phyloP scores from a whole-genome alignment of 2,329 filamentous ascomycete species.

The Botrytis squamosa region DNA sequence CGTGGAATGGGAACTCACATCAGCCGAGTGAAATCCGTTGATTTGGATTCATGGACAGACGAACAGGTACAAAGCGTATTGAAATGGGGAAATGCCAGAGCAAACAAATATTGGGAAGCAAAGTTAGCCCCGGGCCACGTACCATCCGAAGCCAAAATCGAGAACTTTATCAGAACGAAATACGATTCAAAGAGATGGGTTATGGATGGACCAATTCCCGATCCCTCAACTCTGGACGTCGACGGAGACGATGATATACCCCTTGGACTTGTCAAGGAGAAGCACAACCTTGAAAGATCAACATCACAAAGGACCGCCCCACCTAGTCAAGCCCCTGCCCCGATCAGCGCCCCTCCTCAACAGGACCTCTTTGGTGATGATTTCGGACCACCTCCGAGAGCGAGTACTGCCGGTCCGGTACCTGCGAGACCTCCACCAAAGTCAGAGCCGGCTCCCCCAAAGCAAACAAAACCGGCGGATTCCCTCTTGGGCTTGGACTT shows the following conservation, averaged over 20 bases:
- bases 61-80: slow-evolving; percentile 93
- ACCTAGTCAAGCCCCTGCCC: slow-evolving; percentile 29
- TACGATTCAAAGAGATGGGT: slow-evolving; percentile 99
- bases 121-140: slow-evolving; percentile 89
- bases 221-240: slow-evolving; percentile 81
- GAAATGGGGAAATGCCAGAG: slow-evolving; percentile 92
- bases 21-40: slow-evolving; percentile 95
- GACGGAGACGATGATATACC: slow-evolving; percentile 83
- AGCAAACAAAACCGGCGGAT: slow-evolving; percentile 70
- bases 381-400: slow-evolving; percentile 61
- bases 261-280: slow-evolving; percentile 62
- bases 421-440: slow-evolving; percentile 54
- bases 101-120: slow-evolving; percentile 98
- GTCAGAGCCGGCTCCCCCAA: slow-evolving; percentile 64
- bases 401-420: slow-evolving; percentile 69
- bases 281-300: slow-evolving; percentile 59
- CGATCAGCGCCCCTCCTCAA: slow-evolving; percentile 48
- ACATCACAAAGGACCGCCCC: slow-evolving; percentile 37
- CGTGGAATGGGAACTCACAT: slow-evolving; percentile 99
- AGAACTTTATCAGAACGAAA: slow-evolving; percentile 99
- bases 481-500: slow-evolving; percentile 92
- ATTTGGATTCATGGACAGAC: slow-evolving; percentile 97
- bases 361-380: slow-evolving; percentile 82
- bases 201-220: slow-evolving; percentile 95
- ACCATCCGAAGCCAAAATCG: slow-evolving; percentile 95